phyloP scores from a whole-genome alignment of 768 basidiomycete genomes.

The Mycena rebaudengoi region DNA sequence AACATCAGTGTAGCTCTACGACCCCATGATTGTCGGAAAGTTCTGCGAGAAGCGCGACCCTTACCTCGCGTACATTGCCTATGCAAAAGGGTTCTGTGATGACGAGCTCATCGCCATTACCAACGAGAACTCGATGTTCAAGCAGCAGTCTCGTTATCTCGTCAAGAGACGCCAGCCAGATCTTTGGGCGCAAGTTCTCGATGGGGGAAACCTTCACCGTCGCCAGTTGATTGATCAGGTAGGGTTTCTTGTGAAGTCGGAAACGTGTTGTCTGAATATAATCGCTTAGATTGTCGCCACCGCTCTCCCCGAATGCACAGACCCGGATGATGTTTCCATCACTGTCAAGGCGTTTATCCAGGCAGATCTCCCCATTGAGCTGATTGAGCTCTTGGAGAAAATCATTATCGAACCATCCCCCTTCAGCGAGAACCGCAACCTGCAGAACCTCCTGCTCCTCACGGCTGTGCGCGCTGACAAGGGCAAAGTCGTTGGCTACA shows the following conservation, averaged over 20 bases:
- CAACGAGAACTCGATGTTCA: slow-evolving; percentile 99
- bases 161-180: slow-evolving; percentile 95
- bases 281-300: slow-evolving; percentile 83
- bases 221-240: slow-evolving; percentile 95
- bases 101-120: slow-evolving; percentile 97
- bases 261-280: neutral
- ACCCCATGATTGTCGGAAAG: slow-evolving; percentile 96
- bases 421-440: slow-evolving; percentile 96
- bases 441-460: slow-evolving; percentile 93
- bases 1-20: slow-evolving; percentile 75
- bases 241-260: slow-evolving; percentile 15
- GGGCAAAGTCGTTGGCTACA: slow-evolving; percentile 97
- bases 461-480: slow-evolving; percentile 98
- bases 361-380: slow-evolving; percentile 95
- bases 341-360: slow-evolving; percentile 99
- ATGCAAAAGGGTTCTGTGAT: slow-evolving; percentile 98
- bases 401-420: slow-evolving; percentile 97
- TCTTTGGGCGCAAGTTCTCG: slow-evolving; percentile 95
- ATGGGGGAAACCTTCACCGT: slow-evolving; percentile 89
- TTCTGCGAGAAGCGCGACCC: slow-evolving; percentile 99
- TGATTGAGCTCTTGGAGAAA: slow-evolving; percentile 98
- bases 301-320: slow-evolving; percentile 95
- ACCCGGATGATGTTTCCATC: slow-evolving; percentile 97
- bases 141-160: slow-evolving; percentile 98
- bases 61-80: slow-evolving; percentile 98